phyloP scores from a whole-genome alignment of 1,284 basidiomycete species.

The Sutorius eximius region DNA sequence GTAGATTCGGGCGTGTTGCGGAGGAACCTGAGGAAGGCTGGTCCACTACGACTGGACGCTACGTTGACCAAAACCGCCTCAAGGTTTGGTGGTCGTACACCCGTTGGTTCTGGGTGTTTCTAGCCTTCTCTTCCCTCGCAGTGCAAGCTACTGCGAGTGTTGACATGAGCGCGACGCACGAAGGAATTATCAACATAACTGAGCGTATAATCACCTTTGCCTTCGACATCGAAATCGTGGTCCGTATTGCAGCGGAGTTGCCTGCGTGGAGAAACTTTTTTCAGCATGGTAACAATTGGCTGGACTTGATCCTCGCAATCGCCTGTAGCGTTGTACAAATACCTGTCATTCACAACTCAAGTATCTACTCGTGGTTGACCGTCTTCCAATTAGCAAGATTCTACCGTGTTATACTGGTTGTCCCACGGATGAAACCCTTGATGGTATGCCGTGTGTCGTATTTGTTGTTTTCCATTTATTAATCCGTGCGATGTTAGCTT shows the following conservation, averaged over 20 bases:
- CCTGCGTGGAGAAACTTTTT: conserved; percentile 88
- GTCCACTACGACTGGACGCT: conserved; percentile 48
- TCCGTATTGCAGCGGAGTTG: conserved; percentile 72
- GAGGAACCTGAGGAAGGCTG: conserved; percentile 64
- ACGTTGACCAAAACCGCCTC: conserved; percentile 46
- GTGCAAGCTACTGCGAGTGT: conserved; percentile 78
- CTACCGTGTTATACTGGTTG: conserved; percentile 89
- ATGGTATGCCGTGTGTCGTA: conserved; percentile 50
- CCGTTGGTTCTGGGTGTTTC: conserved; percentile 74
- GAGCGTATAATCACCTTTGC: conserved; percentile 82
- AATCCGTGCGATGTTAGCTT: conserved; percentile 46
- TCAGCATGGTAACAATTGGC: conserved; percentile 64
- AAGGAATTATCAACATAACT: conserved; percentile 56
- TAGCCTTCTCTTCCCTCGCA: conserved; percentile 72
- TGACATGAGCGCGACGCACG: conserved; percentile 48
- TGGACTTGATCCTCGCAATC: conserved; percentile 84
- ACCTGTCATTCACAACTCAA: conserved; percentile 68
- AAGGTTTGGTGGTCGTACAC: conserved; percentile 63
- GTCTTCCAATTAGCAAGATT: conserved; percentile 88
- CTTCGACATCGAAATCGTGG: conserved; percentile 87
- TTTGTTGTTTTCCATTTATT: conserved; percentile 1
- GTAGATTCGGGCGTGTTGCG: conserved; percentile 46
- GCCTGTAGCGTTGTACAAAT: conserved; percentile 84
- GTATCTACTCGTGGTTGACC: conserved; percentile 88
- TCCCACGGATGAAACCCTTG: conserved; percentile 83